phyloP scores from a whole-genome alignment of 768 basidiomycete species.

The Termitomyces sp. region DNA sequence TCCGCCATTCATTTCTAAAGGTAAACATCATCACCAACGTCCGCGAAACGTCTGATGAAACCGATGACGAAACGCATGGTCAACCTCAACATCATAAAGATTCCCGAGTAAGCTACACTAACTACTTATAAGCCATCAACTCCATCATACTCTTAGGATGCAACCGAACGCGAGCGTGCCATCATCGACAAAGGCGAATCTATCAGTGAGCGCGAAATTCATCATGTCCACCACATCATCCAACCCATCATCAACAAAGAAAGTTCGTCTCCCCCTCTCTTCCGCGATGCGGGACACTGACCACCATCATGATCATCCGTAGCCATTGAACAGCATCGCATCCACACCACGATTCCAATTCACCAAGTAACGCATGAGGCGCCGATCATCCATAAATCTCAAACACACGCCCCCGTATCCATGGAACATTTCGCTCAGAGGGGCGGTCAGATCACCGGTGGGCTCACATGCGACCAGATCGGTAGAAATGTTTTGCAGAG shows the following conservation, averaged over 20 bases:
- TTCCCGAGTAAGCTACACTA: not conserved
- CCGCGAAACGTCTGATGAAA: not conserved
- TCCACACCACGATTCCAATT: conserved; percentile 31
- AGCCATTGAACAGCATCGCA: conserved; percentile 26
- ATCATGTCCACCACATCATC: conserved; percentile 33
- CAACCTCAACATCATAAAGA: not conserved
- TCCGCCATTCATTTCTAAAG: not conserved
- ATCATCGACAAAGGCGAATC: conserved; percentile 28
- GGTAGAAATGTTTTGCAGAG: not conserved
- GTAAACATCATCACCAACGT: not conserved
- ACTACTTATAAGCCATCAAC: not conserved
- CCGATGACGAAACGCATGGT: not conserved
- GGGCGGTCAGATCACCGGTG: not conserved
- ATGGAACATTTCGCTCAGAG: conserved; percentile 24
- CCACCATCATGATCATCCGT: not conserved
- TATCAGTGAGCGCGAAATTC: conserved; percentile 26
- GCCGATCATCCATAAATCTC: conserved; percentile 31
- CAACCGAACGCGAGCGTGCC: conserved; percentile 15
- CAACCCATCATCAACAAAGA: conserved; percentile 36
- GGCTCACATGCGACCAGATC: not conserved
- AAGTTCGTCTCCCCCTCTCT: conserved; percentile 15
- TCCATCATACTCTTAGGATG: not conserved
- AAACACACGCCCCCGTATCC: conserved; percentile 26
- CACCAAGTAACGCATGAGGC: conserved; percentile 31
- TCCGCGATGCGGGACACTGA: not conserved